Evolutionary conservation across 2,329 filamentous ascomycete genomes (phyloP), one percentile per base, ranked within the genome.

Genomic region (Pseudofabraea citricarpa): DNA sequence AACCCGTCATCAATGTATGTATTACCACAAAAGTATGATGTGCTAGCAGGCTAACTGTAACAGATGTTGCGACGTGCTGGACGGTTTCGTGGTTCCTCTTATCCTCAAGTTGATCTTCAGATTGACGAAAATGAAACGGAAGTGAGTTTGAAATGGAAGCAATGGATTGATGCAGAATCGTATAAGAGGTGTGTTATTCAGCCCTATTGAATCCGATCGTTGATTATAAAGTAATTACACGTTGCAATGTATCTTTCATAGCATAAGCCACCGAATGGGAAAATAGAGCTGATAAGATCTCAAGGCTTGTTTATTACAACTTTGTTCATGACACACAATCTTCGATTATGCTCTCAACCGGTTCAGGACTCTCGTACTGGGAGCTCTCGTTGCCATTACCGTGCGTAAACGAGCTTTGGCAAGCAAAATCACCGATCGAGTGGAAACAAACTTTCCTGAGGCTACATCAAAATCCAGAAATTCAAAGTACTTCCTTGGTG

Each of bases 61-160:
- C 12, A 42, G 40, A 42, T 42, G 40, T 21, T 42, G 20, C 40
- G 40, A 15, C 40, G 40, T 24, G 27, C 29, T 36, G 31, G 40
- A 12, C 16, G 22, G 15, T 42, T 42, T 36, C 21, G 40, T 6
- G 9, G n/a, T 12, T 19, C 67, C 7, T 21, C n/a, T 36, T 32
- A 42, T 16, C 9, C 21, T 22, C 21, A 13, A 21, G 16, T 42
- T 24, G 18, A 20, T 13, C 40, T 27, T 13, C 20, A 36, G 9
- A 18, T 21, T 18, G 21, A 32, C 18, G 27, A 37, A 6, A 18
- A 12, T 18, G 20, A 36, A 27, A 8, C 24, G 12, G n/a, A 22
- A 3, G 15, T 42, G 21, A 20, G 36, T 18, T n/a, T 27, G 31
- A 42, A 38, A 22, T 42, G 40, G 40, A 36, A 42, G 15, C 24